phyloP scores from a whole-genome alignment of 2,329 filamentous ascomycete genomes.

The Phoma sp. region DNA sequence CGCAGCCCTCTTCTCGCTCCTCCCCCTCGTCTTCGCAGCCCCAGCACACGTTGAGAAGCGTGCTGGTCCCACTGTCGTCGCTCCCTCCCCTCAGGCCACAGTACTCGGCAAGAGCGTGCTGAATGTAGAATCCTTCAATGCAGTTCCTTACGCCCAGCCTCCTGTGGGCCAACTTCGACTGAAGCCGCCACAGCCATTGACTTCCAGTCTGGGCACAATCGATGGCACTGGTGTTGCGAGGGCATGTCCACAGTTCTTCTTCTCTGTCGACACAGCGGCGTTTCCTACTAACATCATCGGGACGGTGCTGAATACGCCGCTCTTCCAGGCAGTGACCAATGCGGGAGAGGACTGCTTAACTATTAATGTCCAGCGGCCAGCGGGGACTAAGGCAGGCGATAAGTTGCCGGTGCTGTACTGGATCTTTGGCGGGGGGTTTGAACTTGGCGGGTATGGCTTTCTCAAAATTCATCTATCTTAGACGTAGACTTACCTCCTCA shows the following conservation, averaged over 20 bases:
- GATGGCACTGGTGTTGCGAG: constrained; percentile 64
- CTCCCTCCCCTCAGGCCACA: constrained; percentile 59
- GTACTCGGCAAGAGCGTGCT: constrained; percentile 56
- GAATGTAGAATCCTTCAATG: constrained; percentile 71
- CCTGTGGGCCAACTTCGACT: constrained; percentile 71
- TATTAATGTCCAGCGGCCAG: constrained; percentile 51
- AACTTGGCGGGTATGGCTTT: constrained; percentile 37
- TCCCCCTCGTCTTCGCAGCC: constrained; percentile 40
- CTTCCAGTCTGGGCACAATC: constrained; percentile 63
- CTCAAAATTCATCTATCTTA: constrained; percentile 32
- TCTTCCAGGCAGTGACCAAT: constrained; percentile 47
- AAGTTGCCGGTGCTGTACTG: constrained; percentile 57
- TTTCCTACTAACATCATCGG: constrained; percentile 48
- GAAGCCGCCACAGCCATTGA: constrained; percentile 69
- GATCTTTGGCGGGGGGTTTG: constrained; percentile 56
- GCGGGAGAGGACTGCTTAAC: constrained; percentile 53
- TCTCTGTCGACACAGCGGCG: constrained; percentile 55
- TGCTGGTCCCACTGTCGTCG: constrained; percentile 59
- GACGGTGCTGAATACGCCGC: constrained; percentile 47
- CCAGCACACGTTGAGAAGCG: constrained; percentile 52
- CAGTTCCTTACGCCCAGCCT: constrained; percentile 76
- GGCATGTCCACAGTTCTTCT: constrained; percentile 75
- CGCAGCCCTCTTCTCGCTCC: constrained; percentile 24
- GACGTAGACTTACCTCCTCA: not conserved
- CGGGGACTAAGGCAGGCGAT: constrained; percentile 41